These are phyloP conservation scores for Syzygium grande DNA, from an alignment of 345 rosid genomes.

Conservation along the genomic window DNA sequence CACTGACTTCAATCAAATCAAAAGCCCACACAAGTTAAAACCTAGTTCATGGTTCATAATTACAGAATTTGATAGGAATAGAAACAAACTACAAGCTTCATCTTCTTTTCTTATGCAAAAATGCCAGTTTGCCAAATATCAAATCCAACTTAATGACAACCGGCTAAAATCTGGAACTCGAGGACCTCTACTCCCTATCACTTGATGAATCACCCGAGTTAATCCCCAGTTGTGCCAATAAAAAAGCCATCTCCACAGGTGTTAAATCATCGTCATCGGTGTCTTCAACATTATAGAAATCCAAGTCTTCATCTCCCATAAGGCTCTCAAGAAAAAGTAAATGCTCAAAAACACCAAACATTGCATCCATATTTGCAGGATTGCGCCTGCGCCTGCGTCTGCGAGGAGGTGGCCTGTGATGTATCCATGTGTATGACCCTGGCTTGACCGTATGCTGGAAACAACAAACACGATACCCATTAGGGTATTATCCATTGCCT, in stretches of 20 bases:
- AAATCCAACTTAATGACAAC: not conserved
- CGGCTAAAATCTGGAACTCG: slow-evolving; percentile 1
- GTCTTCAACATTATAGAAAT: slow-evolving; percentile 30
- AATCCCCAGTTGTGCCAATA: slow-evolving; percentile 37
- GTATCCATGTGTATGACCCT: slow-evolving; percentile 74
- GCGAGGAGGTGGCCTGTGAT: slow-evolving; percentile 62
- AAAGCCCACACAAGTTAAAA: not conserved
- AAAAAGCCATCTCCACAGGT: slow-evolving; percentile 37
- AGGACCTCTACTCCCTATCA: slow-evolving; percentile 37
- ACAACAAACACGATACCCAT: slow-evolving; percentile 2
- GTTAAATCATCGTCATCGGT: slow-evolving; percentile 36
- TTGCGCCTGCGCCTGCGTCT: slow-evolving; percentile 29
- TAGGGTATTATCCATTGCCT: slow-evolving; percentile 3
- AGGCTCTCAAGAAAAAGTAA: slow-evolving; percentile 10
- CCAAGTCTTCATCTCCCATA: slow-evolving; percentile 29
- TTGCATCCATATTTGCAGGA: slow-evolving; percentile 32
- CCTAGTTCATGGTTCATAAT: not conserved
- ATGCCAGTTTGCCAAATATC: slow-evolving; percentile 3
- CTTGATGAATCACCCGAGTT: slow-evolving; percentile 34
- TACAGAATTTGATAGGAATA: not conserved
- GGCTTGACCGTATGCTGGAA: slow-evolving; percentile 44
- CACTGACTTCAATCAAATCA: not conserved
- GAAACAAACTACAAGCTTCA: not conserved
- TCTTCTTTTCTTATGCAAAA: not conserved
- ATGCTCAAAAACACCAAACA: slow-evolving; percentile 39